Percentiles rank a stretch among this genome's conserved stretches.
These are phyloP conservation scores for Metroxylon sagu DNA, from an alignment of 176 grass and related monocot species.

Conservation along the genomic window DNA sequence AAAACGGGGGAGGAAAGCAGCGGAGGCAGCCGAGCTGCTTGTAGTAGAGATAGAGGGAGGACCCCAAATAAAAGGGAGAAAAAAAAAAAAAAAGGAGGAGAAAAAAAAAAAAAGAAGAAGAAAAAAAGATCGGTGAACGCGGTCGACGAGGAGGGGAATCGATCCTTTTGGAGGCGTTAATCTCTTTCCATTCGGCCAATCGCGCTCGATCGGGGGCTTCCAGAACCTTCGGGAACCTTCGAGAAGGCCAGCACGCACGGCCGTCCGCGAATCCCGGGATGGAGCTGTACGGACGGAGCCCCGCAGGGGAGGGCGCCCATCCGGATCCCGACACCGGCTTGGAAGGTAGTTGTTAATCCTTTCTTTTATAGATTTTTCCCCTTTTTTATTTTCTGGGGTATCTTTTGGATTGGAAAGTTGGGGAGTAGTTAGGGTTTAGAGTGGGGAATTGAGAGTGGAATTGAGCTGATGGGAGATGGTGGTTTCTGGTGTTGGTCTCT, in stretches of 20 bases:
- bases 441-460: neutral
- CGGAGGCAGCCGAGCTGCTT: too few species aligned
- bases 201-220: slow-evolving; percentile 22
- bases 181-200: slow-evolving; percentile 3
- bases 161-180: neutral
- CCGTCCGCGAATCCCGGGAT: slow-evolving; percentile 9
- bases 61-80: too few species aligned
- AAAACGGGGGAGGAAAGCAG: neutral
- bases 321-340: slow-evolving; percentile 29
- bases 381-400: neutral
- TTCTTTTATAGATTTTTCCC: neutral
- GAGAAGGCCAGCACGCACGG: too few species aligned
- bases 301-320: slow-evolving; percentile 16
- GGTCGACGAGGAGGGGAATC: slow-evolving; percentile 12
- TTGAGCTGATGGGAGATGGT: slow-evolving; percentile 3
- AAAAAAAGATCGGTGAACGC: neutral
- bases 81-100: neutral
- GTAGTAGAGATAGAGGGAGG: too few species aligned
- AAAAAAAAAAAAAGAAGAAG: neutral
- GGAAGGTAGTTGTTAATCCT: slow-evolving; percentile 40
- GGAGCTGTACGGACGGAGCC: slow-evolving; percentile 28
- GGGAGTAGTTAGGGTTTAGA: slow-evolving; percentile 34
- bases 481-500: neutral
- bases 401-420: neutral
- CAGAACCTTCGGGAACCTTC: slow-evolving; percentile 2